These are phyloP conservation scores for Entonaema liquescens DNA, from an alignment of 495 filamentous ascomycete species.

Conservation along the genomic window DNA sequence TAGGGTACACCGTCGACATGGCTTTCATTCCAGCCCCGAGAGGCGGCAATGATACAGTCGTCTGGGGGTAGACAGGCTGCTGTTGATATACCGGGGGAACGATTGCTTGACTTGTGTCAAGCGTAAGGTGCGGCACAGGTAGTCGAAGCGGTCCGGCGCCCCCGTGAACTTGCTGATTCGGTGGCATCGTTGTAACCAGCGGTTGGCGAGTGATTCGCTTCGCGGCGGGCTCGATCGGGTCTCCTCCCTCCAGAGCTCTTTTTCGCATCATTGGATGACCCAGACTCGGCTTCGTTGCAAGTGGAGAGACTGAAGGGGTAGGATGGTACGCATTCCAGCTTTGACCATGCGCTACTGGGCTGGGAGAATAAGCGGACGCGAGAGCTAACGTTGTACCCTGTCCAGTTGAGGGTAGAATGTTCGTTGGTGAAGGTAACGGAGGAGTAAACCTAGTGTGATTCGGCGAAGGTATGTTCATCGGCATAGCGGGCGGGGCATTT, in stretches of 20 bases:
- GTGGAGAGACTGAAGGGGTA: slow-evolving; percentile 59
- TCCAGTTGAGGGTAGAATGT: slow-evolving; percentile 48
- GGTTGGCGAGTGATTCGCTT: slow-evolving; percentile 62
- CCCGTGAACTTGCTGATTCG: slow-evolving; percentile 46
- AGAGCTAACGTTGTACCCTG: slow-evolving; percentile 40
- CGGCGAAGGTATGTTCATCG: slow-evolving; percentile 51
- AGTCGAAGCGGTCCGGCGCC: slow-evolving; percentile 45
- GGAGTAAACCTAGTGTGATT: slow-evolving; percentile 48
- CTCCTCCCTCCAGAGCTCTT: slow-evolving; percentile 71
- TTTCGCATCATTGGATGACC: slow-evolving; percentile 65
- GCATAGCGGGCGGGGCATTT: slow-evolving; percentile 45
- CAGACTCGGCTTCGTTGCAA: slow-evolving; percentile 59
- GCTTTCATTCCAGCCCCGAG: slow-evolving; percentile 54
- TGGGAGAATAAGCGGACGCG: slow-evolving; percentile 47
- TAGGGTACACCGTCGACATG: slow-evolving; percentile 60
- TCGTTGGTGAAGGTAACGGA: slow-evolving; percentile 58
- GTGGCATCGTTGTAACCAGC: slow-evolving; percentile 49
- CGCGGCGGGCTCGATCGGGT: slow-evolving; percentile 68
- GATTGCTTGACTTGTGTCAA: slow-evolving; percentile 51
- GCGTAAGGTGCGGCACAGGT: slow-evolving; percentile 53
- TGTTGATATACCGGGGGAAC: slow-evolving; percentile 29
- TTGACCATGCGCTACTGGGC: slow-evolving; percentile 34
- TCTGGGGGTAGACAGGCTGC: slow-evolving; percentile 47
- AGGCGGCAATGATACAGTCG: slow-evolving; percentile 54
- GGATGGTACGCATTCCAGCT: slow-evolving; percentile 52